Percentiles rank a stretch among this genome's conserved stretches.
These are phyloP conservation scores for Paragyromitra xinjiangensis DNA, from an alignment of 495 filamentous ascomycete genomes.

Conservation along the genomic window DNA sequence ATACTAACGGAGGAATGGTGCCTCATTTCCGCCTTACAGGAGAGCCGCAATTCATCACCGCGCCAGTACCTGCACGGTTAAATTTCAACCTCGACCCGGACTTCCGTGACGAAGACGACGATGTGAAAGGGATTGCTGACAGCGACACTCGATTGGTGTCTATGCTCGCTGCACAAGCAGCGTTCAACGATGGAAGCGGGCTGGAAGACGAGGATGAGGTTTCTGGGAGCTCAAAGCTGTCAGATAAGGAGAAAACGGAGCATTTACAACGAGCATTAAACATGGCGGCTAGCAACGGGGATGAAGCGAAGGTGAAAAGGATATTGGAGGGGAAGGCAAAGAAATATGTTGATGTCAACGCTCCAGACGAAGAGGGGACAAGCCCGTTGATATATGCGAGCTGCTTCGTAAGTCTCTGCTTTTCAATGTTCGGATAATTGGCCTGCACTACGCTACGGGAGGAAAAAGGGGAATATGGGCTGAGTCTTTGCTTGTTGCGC, in stretches of 20 bases:
- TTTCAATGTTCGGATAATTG: conserved; percentile 3
- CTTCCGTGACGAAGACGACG: conserved; percentile 73
- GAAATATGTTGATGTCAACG: conserved; percentile 84
- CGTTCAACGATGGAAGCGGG: conserved; percentile 75
- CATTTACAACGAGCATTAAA: conserved; percentile 86
- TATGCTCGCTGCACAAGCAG: conserved; percentile 94
- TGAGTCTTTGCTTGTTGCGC: conserved; percentile 43
- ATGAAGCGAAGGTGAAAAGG: conserved; percentile 79
- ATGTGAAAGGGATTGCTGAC: conserved; percentile 73
- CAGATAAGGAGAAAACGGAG: conserved; percentile 78
- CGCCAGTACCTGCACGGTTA: conserved; percentile 82
- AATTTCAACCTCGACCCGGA: conserved; percentile 77
- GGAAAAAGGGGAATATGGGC: conserved; percentile 12
- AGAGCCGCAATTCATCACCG: conserved; percentile 91
- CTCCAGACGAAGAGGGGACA: conserved; percentile 92
- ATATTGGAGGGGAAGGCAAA: conserved; percentile 79
- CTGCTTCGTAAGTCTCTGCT: conserved; percentile 81
- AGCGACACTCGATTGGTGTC: conserved; percentile 89
- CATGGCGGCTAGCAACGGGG: conserved; percentile 97
- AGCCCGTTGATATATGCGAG: conserved; percentile 96
- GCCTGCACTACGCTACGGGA: conserved; percentile 1
- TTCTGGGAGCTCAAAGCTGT: conserved; percentile 74
- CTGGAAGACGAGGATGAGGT: conserved; percentile 82
- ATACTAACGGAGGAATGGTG: conserved; percentile 36
- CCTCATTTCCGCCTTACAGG: conserved; percentile 64